These are phyloP conservation scores for Wolfiporia cocos DNA, from an alignment of 1,284 basidiomycete genomes.

Conservation along the genomic window DNA sequence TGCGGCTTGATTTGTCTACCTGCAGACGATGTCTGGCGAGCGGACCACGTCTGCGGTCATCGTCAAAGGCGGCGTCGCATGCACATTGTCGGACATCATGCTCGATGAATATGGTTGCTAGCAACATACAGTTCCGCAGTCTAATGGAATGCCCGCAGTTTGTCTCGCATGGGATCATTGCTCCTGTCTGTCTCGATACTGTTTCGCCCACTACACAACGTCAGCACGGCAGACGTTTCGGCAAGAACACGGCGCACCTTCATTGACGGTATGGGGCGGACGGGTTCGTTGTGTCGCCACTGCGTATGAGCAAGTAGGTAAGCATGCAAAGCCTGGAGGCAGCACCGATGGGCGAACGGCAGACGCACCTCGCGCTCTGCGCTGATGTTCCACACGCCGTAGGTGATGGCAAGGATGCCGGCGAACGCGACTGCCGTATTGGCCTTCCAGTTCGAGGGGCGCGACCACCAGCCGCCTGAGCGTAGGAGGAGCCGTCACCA, in stretches of 20 bases:
- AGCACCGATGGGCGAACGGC: not conserved
- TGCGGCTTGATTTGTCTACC: too few species aligned
- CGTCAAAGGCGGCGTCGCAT: too few species aligned
- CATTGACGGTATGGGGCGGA: constrained; percentile 59
- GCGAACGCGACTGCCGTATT: constrained; percentile 58
- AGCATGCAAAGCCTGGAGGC: not conserved
- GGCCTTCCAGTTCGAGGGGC: constrained; percentile 63
- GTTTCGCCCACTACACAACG: constrained; percentile 27
- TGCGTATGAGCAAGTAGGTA: constrained; percentile 7
- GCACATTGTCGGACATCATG: too few species aligned
- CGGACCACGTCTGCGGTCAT: too few species aligned
- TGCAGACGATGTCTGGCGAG: too few species aligned
- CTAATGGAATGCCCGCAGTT: too few species aligned
- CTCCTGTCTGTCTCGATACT: constrained; percentile 19
- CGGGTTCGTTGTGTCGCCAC: constrained; percentile 35
- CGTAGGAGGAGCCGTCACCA: not conserved
- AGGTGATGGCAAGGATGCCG: constrained; percentile 54
- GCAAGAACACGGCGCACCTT: constrained; percentile 32
- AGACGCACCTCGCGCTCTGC: constrained; percentile 55
- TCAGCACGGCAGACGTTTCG: not conserved
- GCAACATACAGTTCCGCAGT: too few species aligned
- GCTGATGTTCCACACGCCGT: constrained; percentile 54
- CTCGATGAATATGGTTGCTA: too few species aligned
- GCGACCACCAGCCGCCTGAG: constrained; percentile 72
- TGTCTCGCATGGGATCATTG: too few species aligned